A percentile compares a stretch with the other conserved stretches of the same genome.
phyloP scores from a whole-genome alignment of 805 yeast species.

The Wickerhamomyces silvicola region DNA sequence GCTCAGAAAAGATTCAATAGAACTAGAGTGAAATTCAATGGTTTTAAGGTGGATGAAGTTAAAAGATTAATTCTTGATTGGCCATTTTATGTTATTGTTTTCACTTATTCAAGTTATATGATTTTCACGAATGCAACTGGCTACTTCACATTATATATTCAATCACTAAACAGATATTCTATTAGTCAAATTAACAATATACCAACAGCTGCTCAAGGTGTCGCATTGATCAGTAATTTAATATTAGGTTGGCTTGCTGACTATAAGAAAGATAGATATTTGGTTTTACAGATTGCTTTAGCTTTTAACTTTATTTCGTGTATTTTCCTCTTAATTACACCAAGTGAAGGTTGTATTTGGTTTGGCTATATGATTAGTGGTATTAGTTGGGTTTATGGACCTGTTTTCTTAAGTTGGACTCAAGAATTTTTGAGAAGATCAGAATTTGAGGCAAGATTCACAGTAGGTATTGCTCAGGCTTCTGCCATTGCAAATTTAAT shows the following conservation, averaged over 20 bases:
- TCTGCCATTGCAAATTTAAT: slow-evolving; percentile 1
- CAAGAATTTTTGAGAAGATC: slow-evolving; percentile 2
- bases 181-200: slow-evolving; percentile 10
- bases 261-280: slow-evolving; percentile 1
- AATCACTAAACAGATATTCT: slow-evolving; percentile 30
- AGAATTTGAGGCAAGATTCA: slow-evolving; percentile 1
- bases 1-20: slow-evolving; percentile 47
- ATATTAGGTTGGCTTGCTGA: slow-evolving; percentile 4
- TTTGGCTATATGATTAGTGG: slow-evolving; percentile 2
- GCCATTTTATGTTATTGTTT: slow-evolving; percentile 47
- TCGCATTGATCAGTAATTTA: slow-evolving; percentile 1
- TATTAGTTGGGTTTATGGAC: slow-evolving; percentile 2
- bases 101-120: slow-evolving; percentile 51
- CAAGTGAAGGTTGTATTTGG: slow-evolving; percentile 1
- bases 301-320: not conserved
- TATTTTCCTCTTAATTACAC: slow-evolving; percentile 1
- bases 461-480: slow-evolving; percentile 1
- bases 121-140: slow-evolving; percentile 52
- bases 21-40: slow-evolving; percentile 42
- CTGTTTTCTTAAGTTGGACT: slow-evolving; percentile 1
- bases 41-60: slow-evolving; percentile 43
- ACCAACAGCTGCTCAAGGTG: slow-evolving; percentile 4
- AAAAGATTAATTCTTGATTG: slow-evolving; percentile 43
- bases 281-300: not conserved
- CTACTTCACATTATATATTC: slow-evolving; percentile 47